Percentiles rank a stretch among this genome's conserved stretches.
phyloP scores from a whole-genome alignment of 148 eudicot genomes.

The Diospyros lotus region DNA sequence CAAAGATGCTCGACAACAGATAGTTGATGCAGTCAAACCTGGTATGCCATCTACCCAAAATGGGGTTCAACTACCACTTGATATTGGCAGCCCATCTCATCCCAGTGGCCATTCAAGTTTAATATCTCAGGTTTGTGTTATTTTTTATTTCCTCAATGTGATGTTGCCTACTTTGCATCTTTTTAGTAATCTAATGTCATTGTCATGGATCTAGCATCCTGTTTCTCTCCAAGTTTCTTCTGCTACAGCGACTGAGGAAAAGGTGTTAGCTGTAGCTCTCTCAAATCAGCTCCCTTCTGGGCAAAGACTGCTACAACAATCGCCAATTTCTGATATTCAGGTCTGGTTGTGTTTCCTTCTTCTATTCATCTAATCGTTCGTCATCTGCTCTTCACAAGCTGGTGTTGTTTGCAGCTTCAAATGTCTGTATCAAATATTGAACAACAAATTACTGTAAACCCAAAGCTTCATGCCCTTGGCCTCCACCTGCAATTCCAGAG shows the following conservation, averaged over 20 bases:
- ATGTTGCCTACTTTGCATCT: not conserved
- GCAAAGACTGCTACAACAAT: constrained; percentile 66
- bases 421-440: constrained; percentile 61
- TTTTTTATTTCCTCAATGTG: not conserved
- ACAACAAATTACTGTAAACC: constrained; percentile 73
- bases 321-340: constrained; percentile 61
- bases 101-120: constrained; percentile 57
- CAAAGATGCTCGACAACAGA: constrained; percentile 60
- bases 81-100: constrained; percentile 56
- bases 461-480: constrained; percentile 62
- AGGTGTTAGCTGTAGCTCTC: constrained; percentile 57
- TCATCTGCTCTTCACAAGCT: constrained; percentile 6
- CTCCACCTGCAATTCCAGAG: constrained; percentile 78
- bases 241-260: constrained; percentile 59
- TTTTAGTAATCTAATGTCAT: constrained; percentile 3
- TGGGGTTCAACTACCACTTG: constrained; percentile 72
- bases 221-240: constrained; percentile 47
- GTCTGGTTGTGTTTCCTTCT: constrained; percentile 27
- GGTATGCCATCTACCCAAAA: constrained; percentile 41
- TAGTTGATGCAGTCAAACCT: constrained; percentile 53
- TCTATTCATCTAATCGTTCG: not conserved
- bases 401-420: constrained; percentile 51
- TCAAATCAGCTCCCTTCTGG: constrained; percentile 80
- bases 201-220: constrained; percentile 49
- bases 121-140: constrained; percentile 56